Conservation (phyloP, 371 early-diverging fungal species). For the Amoeboaphelidium occidentale region DNA sequence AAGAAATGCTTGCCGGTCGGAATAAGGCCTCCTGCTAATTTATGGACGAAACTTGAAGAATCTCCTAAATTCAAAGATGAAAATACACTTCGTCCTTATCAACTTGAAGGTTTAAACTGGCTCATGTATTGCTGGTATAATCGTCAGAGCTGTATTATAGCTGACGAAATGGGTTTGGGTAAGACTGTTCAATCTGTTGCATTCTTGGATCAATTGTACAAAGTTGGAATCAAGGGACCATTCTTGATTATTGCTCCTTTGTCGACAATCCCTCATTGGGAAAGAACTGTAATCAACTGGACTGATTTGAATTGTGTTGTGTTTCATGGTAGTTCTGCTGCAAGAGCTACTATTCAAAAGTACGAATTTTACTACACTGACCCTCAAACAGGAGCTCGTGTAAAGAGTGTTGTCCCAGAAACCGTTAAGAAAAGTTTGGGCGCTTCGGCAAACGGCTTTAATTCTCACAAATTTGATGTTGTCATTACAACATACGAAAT, state of each 20-base stretch:
- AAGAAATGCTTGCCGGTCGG: constrained; percentile 5
- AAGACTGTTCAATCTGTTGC: constrained; percentile 61
- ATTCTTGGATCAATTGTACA: constrained; percentile 35
- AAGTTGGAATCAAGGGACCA: constrained; percentile 31
- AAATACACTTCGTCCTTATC: constrained; percentile 39
- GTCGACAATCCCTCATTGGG: constrained; percentile 47
- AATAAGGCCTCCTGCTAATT: constrained; percentile 8
- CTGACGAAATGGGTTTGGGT: constrained; percentile 65
- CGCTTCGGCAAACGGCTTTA: constrained; percentile 4
- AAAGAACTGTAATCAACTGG: constrained; percentile 30
- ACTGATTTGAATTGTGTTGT: constrained; percentile 45
- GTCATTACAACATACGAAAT: constrained; percentile 68
- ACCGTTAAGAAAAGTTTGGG: not conserved
- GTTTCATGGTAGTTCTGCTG: constrained; percentile 31
- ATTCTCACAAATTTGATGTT: constrained; percentile 49
- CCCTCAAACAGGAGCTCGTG: constrained; percentile 13
- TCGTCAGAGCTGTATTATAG: constrained; percentile 41
- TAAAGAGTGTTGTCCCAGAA: constrained; percentile 3
- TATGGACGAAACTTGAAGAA: constrained; percentile 30
- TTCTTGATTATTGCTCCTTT: constrained; percentile 53
- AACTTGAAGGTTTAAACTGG: constrained; percentile 48
- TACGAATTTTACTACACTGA: constrained; percentile 46
- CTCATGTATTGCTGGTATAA: constrained; percentile 38
- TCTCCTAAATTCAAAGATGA: constrained; percentile 39
- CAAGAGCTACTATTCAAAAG: constrained; percentile 30